phyloP scores from a whole-genome alignment of 345 rosid species.

The Hypericum androsaemum region DNA sequence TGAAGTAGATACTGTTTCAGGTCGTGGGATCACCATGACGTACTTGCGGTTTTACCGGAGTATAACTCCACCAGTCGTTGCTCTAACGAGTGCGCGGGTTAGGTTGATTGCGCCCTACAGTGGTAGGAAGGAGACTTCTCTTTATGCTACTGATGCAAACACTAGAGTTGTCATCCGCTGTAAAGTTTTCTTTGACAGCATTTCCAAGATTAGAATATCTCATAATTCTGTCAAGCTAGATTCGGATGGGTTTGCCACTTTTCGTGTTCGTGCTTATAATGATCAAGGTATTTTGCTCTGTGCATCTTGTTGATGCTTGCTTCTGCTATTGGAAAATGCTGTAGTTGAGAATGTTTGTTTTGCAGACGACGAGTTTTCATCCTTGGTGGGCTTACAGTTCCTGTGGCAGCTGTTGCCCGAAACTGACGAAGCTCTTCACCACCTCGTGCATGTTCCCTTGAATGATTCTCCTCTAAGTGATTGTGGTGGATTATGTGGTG shows the following conservation, averaged over 20 bases:
- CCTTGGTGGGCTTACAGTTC: slow-evolving; percentile 86
- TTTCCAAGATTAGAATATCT: slow-evolving; percentile 84
- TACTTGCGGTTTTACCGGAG: slow-evolving; percentile 76
- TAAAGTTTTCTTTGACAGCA: slow-evolving; percentile 84
- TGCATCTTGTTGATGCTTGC: too few relatives aligned
- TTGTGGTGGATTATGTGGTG: slow-evolving; percentile 83
- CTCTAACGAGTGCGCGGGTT: slow-evolving; percentile 72
- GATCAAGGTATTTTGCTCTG: slow-evolving; percentile 42
- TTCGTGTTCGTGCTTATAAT: slow-evolving; percentile 83
- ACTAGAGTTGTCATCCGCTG: slow-evolving; percentile 88
- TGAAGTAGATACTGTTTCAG: slow-evolving; percentile 21
- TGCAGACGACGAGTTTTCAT: slow-evolving; percentile 85
- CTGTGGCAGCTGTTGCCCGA: slow-evolving; percentile 72
- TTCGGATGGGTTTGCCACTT: slow-evolving; percentile 90
- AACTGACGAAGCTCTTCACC: slow-evolving; percentile 46
- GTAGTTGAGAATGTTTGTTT: too few relatives aligned
- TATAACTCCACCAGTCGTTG: slow-evolving; percentile 69
- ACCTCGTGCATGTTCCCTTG: slow-evolving; percentile 82
- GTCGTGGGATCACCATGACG: slow-evolving; percentile 97
- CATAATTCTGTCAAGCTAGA: slow-evolving; percentile 88
- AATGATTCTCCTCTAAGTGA: slow-evolving; percentile 97
- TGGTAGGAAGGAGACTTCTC: slow-evolving; percentile 86
- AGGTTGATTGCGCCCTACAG: slow-evolving; percentile 62
- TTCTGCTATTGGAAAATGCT: too few relatives aligned
- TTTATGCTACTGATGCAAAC: slow-evolving; percentile 70